Evolutionary conservation across 805 yeast species (phyloP).

Genomic region (Candida palmyrensis): DNA sequence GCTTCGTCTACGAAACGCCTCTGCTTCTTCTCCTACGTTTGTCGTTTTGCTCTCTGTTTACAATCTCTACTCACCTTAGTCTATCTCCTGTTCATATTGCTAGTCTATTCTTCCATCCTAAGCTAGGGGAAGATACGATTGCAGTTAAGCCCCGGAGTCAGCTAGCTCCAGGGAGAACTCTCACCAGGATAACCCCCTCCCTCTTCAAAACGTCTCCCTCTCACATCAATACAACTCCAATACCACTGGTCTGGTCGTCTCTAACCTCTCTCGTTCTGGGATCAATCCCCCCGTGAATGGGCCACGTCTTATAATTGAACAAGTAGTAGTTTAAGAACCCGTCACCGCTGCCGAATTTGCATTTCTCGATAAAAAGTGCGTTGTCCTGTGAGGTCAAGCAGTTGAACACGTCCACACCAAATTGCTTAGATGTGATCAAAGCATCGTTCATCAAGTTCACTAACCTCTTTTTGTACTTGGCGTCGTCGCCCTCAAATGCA

Average conservation of each 20-base stretch:
- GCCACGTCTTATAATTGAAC: slow-evolving; percentile 83
- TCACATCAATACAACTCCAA: slow-evolving; percentile 57
- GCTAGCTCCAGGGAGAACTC: no score
- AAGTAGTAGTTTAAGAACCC: slow-evolving; percentile 87
- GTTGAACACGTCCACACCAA: slow-evolving; percentile 84
- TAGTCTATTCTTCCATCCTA: no score
- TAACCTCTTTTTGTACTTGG: slow-evolving; percentile 54
- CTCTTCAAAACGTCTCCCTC: background rate
- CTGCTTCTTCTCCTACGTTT: no score
- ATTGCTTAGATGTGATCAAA: slow-evolving; percentile 62
- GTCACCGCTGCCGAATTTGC: slow-evolving; percentile 91
- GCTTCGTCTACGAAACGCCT: no score
- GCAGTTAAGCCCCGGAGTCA: no score
- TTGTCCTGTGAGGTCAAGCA: slow-evolving; percentile 91
- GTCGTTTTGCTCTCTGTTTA: no score
- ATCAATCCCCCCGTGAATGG: slow-evolving; percentile 76
- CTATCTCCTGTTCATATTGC: no score
- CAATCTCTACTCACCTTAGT: no score
- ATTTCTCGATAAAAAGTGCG: slow-evolving; percentile 69
- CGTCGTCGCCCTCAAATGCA: slow-evolving; percentile 39
- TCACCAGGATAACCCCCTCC: background rate
- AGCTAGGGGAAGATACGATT: no score
- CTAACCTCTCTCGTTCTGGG: slow-evolving; percentile 48
- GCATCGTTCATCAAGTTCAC: slow-evolving; percentile 64
- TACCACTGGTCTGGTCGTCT: slow-evolving; percentile 60